Percentiles rank a stretch among this genome's conserved stretches.
These are phyloP conservation scores for Pittosporum tobira DNA, from an alignment of 129 eudicot species.

Conservation along the genomic window DNA sequence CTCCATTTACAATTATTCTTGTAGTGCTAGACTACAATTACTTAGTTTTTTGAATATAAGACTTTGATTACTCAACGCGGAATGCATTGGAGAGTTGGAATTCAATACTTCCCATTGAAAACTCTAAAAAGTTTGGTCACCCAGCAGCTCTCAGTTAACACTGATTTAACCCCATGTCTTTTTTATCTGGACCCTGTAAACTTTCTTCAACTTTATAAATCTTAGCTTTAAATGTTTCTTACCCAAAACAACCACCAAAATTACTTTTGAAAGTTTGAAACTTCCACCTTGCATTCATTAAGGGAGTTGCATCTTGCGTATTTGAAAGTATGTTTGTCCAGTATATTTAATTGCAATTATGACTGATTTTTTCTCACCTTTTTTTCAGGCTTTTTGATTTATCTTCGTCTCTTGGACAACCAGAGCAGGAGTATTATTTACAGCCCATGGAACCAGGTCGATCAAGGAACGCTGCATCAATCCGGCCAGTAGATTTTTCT, in stretches of 20 bases:
- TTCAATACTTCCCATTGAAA: not conserved
- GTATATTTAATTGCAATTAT: too few species aligned
- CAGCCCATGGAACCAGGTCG: constrained; percentile 76
- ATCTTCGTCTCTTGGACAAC: constrained; percentile 52
- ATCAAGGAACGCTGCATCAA: constrained; percentile 70
- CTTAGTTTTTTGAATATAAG: too few species aligned
- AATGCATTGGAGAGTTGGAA: not conserved
- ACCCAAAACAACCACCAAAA: too few species aligned
- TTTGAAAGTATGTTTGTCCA: too few species aligned
- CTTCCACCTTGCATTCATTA: too few species aligned
- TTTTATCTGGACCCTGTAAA: not conserved
- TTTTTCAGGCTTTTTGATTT: constrained; percentile 75
- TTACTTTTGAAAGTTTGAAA: too few species aligned
- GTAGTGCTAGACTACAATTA: not conserved
- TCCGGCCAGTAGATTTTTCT: constrained; percentile 84
- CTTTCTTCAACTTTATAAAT: not conserved
- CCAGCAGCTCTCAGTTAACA: too few species aligned
- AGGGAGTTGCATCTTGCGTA: too few species aligned
- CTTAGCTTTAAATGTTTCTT: not conserved
- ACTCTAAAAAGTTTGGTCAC: too few species aligned
- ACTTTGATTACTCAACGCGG: not conserved
- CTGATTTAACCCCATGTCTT: too few species aligned
- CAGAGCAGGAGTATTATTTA: constrained; percentile 87
- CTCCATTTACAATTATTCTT: not conserved
- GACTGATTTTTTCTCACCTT: constrained; percentile 4